These are phyloP conservation scores for Cordyceps cicadae DNA, from an alignment of 2,329 filamentous ascomycete species.

Conservation along the genomic window DNA sequence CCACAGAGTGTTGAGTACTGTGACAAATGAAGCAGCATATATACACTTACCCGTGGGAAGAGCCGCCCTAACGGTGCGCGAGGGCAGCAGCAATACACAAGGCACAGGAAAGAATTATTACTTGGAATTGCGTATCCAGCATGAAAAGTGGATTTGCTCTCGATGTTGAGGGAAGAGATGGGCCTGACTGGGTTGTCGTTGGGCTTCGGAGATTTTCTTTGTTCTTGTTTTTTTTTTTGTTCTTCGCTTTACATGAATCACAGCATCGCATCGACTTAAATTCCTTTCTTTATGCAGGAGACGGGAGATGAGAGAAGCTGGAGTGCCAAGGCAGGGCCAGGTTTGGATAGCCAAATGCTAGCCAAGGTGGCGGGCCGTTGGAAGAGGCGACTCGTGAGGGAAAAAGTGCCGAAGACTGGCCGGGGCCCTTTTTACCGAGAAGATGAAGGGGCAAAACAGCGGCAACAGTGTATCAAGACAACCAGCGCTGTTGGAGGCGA, in stretches of 20 bases:
- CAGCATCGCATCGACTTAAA: conserved; percentile 8
- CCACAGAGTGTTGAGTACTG: conserved; percentile 45
- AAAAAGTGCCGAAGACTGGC: not conserved
- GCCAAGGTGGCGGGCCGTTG: not conserved
- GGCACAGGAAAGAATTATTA: not conserved
- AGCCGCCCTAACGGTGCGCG: not conserved
- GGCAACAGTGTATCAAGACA: not conserved
- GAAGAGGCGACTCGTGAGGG: not conserved
- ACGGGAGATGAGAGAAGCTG: not conserved
- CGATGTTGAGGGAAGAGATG: not conserved
- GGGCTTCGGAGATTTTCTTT: not conserved
- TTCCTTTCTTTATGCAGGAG: conserved; percentile 4
- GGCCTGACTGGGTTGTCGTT: not conserved
- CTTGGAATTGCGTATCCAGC: conserved; percentile 5
- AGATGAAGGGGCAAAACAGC: not conserved
- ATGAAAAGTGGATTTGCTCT: not conserved
- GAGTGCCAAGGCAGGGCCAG: not conserved
- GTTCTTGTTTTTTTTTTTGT: not conserved
- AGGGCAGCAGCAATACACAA: conserved; percentile 1
- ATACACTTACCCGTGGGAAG: conserved; percentile 1
- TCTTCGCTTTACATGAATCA: conserved; percentile 8
- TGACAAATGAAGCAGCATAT: not conserved
- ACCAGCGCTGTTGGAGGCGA: not conserved
- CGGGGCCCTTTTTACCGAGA: not conserved
- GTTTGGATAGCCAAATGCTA: conserved; percentile 9